Percentiles rank a stretch among this genome's conserved stretches.
These are phyloP conservation scores for Misopates orontium DNA, from an alignment of 257 asterid genomes.

Conservation along the genomic window DNA sequence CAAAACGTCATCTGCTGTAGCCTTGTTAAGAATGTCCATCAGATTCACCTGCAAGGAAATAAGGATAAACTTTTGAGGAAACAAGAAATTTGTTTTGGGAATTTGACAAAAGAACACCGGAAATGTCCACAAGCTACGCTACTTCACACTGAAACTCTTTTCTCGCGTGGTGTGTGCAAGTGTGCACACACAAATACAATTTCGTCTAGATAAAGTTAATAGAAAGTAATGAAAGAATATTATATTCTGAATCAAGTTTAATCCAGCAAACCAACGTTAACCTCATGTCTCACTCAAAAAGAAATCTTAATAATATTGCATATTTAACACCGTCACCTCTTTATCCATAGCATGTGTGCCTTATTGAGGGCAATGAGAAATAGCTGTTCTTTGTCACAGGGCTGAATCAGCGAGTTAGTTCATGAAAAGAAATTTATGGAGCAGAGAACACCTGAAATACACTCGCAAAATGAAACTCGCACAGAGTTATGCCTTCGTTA, in stretches of 20 bases:
- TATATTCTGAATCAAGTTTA: not conserved
- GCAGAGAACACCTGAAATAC: too few species aligned
- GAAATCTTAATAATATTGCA: too few species aligned
- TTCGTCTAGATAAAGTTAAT: not conserved
- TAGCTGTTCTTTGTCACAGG: too few species aligned
- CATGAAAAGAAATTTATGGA: too few species aligned
- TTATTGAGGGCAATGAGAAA: too few species aligned
- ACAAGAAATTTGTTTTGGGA: slow-evolving; percentile 1
- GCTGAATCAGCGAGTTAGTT: too few species aligned
- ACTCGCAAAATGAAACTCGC: too few species aligned
- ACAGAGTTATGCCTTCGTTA: too few species aligned
- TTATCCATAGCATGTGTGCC: too few species aligned
- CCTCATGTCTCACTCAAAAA: too few species aligned
- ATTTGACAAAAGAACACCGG: slow-evolving; percentile 1
- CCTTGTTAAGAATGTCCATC: slow-evolving; percentile 69
- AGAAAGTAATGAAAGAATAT: not conserved
- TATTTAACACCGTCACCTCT: too few species aligned
- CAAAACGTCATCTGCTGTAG: slow-evolving; percentile 73
- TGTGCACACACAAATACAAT: not conserved
- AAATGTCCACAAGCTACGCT: slow-evolving; percentile 15
- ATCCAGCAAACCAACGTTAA: too few species aligned
- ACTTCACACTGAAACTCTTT: not conserved
- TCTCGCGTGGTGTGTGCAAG: not conserved
- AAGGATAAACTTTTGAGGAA: slow-evolving; percentile 19
- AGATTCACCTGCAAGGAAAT: slow-evolving; percentile 59